Evolutionary conservation across 2,329 filamentous ascomycete genomes (phyloP), one percentile per base, ranked within the genome.

Genomic region (Rosellinia necatrix): DNA sequence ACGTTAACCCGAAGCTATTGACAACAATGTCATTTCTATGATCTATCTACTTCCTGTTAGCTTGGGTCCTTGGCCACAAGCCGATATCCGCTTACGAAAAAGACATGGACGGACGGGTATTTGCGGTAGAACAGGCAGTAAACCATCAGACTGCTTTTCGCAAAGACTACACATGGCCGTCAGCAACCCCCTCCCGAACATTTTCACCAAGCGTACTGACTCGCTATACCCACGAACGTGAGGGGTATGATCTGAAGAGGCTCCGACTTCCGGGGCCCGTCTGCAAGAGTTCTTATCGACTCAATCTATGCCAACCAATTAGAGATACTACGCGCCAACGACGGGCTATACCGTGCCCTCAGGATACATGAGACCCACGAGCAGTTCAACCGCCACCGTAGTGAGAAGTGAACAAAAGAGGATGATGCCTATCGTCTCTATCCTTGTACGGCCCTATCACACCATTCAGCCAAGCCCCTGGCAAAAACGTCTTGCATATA

Each of bases 391-490:
- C 43, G 85, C 83, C 3, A 86, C 84, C 0, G 84, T 87, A 2
- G 84, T 86, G 83, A 87, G 87, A 56, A 87, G 74, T 38, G 84
- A 82, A 60, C 83, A 86, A 69, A 87, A 87, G 41, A 87, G 78
- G 63, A 88, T 84, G 59, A 87, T 83, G 24, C 83, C 84, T 55
- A 87, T 78, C 2, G 84, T 86, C 71, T 87, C 84, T 50, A 87
- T 81, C 53, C 84, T 78, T 4, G 79, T 85, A 6, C 84, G 80
- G 37, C 82, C 84, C 74, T 78, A 30, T 50, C 49, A 52, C 42
- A 41, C 48, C 27, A 60, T 52, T 50, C 27, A 49, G 47, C 32
- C 30, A 34, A 10, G 30, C 9, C 37, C 49, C 55, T 48, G 49
- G 13, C 32, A 6, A 43, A 49, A 42, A 55, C 32, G 17, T 43